phyloP scores from a whole-genome alignment of 1,284 basidiomycete species.

The Moesziomyces antarcticus region DNA sequence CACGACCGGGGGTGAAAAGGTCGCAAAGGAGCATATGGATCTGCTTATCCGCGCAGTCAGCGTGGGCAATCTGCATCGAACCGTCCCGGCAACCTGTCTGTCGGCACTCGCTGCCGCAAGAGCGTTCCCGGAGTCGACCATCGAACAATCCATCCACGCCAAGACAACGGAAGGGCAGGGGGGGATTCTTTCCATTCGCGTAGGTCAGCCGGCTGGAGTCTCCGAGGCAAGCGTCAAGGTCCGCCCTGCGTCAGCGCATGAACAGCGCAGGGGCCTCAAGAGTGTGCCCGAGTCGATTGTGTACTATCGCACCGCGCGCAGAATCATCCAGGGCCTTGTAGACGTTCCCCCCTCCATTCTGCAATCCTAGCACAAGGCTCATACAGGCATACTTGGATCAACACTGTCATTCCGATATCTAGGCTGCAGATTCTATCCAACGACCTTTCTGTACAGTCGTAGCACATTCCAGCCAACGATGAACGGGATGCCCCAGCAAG shows the following conservation, averaged over 20 bases:
- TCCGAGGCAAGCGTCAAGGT: constrained; percentile 52
- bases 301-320: constrained; percentile 55
- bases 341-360: constrained; percentile 30
- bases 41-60: constrained; percentile 58
- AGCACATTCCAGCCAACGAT: constrained; percentile 13
- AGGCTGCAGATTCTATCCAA: constrained; percentile 11
- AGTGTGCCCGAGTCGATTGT: constrained; percentile 44
- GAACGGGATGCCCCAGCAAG: constrained; percentile 42
- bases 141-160: constrained; percentile 27
- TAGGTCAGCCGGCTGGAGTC: constrained; percentile 64
- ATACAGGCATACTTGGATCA: neutral
- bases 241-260: neutral
- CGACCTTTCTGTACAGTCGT: constrained; percentile 21
- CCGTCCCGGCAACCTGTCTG: constrained; percentile 61
- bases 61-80: constrained; percentile 62
- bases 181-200: constrained; percentile 42
- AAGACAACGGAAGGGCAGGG: neutral
- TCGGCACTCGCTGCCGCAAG: constrained; percentile 52
- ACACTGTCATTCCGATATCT: neutral
- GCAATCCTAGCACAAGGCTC: too few species aligned
- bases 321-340: constrained; percentile 54
- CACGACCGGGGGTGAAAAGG: constrained; percentile 41
- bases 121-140: constrained; percentile 43
- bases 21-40: constrained; percentile 43
- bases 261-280: constrained; percentile 1